Base-by-base conservation (phyloP, 208 protist species). In the Trypanosoma lewisi region DNA sequence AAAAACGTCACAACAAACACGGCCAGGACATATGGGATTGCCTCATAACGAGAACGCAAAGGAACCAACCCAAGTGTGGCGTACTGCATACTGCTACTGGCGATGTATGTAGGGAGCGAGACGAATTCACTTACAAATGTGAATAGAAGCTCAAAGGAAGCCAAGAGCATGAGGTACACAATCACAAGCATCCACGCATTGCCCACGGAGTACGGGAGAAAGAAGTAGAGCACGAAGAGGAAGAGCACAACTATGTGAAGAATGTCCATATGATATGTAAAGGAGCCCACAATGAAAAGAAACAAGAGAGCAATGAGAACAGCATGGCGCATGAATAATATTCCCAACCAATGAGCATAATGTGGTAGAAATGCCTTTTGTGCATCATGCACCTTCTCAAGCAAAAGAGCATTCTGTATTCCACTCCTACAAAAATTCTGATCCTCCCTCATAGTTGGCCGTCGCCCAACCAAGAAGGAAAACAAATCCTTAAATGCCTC, bases 201-300 rank as follows among this genome's bases (percentile, higher is more conserved):
- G 25, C 61, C 41, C 17, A 59, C 45, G 16, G 47, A 44, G 14
- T 21, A 4, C 12, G 49, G 51, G 19, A 59, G 19, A 41, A 66
- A 63, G 50, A 67, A 67, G 45, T 73, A 53, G 14, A 67, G 36
- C 3, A 23, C 37, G 54, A 73, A 65, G 11, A 67, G 31, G 6
- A 67, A 7, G 2, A 67, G 23, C 7, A 57, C 50, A 67, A 61
- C 16, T 2, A 31, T 42, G 45, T 73, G 67, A 49, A 67, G 14
- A 48, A 67, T 60, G 31, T 73, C 60, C 67, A 73, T 73, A 33
- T 65, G 53, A 45, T 65, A 65, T 8, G 44, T 66, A 60, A 73
- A 67, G 12, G 67, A 62, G n/a, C 54, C 60, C 23, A 54, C 50
- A n/a, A 67, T 33, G 54, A 61, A 73, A 1, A 73, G 54, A 21